phyloP scores from a whole-genome alignment of 1,284 basidiomycete species.

The Boletus hoseneyae region DNA sequence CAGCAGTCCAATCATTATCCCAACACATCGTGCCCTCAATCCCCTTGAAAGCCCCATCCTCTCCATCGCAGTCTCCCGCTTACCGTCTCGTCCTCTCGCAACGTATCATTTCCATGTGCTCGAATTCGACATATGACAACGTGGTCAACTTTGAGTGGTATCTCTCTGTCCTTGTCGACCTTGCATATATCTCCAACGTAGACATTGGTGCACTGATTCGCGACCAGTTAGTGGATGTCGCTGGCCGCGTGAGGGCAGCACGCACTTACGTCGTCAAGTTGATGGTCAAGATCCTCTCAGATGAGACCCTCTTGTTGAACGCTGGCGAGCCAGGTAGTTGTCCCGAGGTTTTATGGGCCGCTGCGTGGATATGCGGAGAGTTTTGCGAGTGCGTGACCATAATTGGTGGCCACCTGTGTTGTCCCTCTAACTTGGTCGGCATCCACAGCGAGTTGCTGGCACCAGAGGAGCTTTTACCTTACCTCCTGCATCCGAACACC shows the following conservation, averaged over 20 bases:
- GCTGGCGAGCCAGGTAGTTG: constrained; percentile 63
- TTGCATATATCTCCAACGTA: constrained; percentile 81
- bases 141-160: constrained; percentile 97
- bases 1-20: constrained; percentile 60
- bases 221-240: constrained; percentile 85
- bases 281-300: constrained; percentile 76
- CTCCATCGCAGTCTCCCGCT: constrained; percentile 66
- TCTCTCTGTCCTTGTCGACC: constrained; percentile 86
- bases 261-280: constrained; percentile 78
- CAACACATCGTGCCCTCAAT: constrained; percentile 46
- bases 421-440: constrained; percentile 6
- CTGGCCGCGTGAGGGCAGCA: constrained; percentile 75
- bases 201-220: constrained; percentile 73
- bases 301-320: constrained; percentile 68
- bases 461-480: constrained; percentile 64
- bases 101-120: constrained; percentile 80
- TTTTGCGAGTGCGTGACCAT: constrained; percentile 66
- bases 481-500: constrained; percentile 62
- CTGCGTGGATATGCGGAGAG: constrained; percentile 95
- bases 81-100: constrained; percentile 83
- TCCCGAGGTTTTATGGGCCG: constrained; percentile 84
- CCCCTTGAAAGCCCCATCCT: constrained; percentile 38
- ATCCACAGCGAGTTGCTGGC: constrained; percentile 61
- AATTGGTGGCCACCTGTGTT: not conserved
- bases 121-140: constrained; percentile 81